These are phyloP conservation scores for Imleria badia DNA, from an alignment of 768 basidiomycete species.

Conservation along the genomic window DNA sequence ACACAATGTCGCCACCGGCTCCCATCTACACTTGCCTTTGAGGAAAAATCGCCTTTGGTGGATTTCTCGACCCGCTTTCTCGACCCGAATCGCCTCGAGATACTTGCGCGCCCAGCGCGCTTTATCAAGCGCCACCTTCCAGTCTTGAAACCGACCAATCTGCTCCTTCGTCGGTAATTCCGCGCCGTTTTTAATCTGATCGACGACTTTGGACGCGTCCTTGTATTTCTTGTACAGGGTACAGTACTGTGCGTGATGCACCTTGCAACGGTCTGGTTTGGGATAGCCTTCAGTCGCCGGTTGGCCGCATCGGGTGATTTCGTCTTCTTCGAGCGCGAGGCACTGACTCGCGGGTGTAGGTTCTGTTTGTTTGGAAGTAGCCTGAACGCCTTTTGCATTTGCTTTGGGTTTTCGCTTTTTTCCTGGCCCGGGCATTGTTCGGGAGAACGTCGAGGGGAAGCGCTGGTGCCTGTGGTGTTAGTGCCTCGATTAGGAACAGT, in stretches of 20 bases:
- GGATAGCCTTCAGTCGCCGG: slow-evolving; percentile 22
- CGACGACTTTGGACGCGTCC: slow-evolving; percentile 26
- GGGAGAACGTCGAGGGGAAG: too few relatives aligned
- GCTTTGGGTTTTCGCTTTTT: too few relatives aligned
- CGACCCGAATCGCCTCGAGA: slow-evolving; percentile 33
- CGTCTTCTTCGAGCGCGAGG: slow-evolving; percentile 25
- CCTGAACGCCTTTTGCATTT: too few relatives aligned
- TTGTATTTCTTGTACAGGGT: slow-evolving; percentile 28
- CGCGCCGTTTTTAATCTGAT: slow-evolving; percentile 9
- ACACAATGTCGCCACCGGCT: not conserved
- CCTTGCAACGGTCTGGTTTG: slow-evolving; percentile 17
- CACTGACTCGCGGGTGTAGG: slow-evolving; percentile 5
- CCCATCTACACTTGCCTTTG: slow-evolving; percentile 23
- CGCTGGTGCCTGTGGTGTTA: too few relatives aligned
- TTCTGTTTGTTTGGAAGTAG: too few relatives aligned
- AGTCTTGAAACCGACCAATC: slow-evolving; percentile 12
- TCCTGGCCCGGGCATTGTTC: too few relatives aligned
- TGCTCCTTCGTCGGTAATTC: slow-evolving; percentile 20
- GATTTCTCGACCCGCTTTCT: slow-evolving; percentile 31
- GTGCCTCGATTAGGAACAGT: too few relatives aligned
- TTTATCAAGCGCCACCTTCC: slow-evolving; percentile 17
- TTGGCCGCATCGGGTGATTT: slow-evolving; percentile 23
- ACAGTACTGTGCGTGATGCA: slow-evolving; percentile 28
- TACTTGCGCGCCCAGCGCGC: slow-evolving; percentile 26
- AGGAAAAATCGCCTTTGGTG: slow-evolving; percentile 35